These are phyloP conservation scores for Camelina neglecta DNA, from an alignment of 345 rosid species.

Conservation along the genomic window DNA sequence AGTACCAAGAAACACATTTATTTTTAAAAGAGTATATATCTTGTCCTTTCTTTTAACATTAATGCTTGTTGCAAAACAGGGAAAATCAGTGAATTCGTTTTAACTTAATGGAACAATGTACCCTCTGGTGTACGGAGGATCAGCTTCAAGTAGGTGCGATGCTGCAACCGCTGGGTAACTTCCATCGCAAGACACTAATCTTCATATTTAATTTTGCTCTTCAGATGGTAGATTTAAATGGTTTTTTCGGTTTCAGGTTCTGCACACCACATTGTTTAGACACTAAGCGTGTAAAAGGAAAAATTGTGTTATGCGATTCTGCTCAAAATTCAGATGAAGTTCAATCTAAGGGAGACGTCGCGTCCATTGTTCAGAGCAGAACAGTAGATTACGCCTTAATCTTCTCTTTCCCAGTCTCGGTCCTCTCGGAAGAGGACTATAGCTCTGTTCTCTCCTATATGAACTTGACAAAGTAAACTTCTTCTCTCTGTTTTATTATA, in stretches of 20 bases:
- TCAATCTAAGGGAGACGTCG: constrained; percentile 41
- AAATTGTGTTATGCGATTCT: constrained; percentile 47
- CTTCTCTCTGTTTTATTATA: not conserved
- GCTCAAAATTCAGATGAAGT: not conserved
- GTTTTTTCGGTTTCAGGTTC: constrained; percentile 28
- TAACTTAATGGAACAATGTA: constrained; percentile 36
- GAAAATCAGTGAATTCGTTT: constrained; percentile 47
- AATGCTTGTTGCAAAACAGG: constrained; percentile 41
- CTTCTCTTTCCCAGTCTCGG: constrained; percentile 42
- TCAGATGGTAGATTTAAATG: not conserved
- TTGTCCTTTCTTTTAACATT: not conserved
- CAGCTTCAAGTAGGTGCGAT: constrained; percentile 22
- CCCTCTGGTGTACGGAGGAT: constrained; percentile 43
- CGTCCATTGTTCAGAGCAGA: constrained; percentile 2
- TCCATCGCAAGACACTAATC: not conserved
- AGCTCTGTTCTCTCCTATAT: constrained; percentile 33
- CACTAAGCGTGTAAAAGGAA: constrained; percentile 43
- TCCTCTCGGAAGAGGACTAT: not conserved
- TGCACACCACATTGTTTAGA: constrained; percentile 41
- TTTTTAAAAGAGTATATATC: not conserved
- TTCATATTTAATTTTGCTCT: not conserved
- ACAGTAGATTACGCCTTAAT: not conserved
- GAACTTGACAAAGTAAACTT: constrained; percentile 39
- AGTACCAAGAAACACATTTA: constrained; percentile 31
- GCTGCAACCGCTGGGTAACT: constrained; percentile 29